These are phyloP conservation scores for Plasmodium reichenowi DNA, from an alignment of 169 alveolate species.

Conservation along the genomic window DNA sequence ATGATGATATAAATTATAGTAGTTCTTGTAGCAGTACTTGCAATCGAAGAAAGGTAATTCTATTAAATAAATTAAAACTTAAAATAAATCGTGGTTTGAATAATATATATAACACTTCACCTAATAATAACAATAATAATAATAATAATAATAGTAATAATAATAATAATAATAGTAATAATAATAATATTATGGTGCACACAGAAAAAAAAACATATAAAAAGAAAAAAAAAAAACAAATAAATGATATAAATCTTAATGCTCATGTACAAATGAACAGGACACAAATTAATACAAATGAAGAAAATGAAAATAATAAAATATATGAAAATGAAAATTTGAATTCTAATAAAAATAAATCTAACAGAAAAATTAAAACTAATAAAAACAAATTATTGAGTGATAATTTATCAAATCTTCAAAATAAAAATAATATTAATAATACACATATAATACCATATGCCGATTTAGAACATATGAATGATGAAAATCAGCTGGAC, in stretches of 20 bases:
- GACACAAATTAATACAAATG: no score
- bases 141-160: neutral
- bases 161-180: neutral
- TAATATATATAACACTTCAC: neutral
- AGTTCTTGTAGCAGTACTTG: conserved; percentile 20
- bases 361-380: neutral
- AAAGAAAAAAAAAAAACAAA: neutral
- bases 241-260: neutral
- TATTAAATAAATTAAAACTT: conserved; percentile 27
- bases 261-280: neutral
- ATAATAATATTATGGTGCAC: neutral
- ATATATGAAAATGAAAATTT: no score
- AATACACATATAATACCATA: no score
- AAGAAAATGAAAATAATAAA: no score
- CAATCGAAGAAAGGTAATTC: conserved; percentile 2
- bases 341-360: neutral
- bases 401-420: no score
- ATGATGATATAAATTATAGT: conserved; percentile 24
- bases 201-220: conserved; percentile 4
- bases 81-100: conserved; percentile 9
- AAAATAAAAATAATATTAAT: no score
- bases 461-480: neutral
- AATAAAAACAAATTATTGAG: neutral
- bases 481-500: neutral
- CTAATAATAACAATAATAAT: neutral